Evolutionary conservation across 305 asterid species (phyloP), one percentile per base, ranked within the genome.

Genomic region (Ajuga reptans): DNA sequence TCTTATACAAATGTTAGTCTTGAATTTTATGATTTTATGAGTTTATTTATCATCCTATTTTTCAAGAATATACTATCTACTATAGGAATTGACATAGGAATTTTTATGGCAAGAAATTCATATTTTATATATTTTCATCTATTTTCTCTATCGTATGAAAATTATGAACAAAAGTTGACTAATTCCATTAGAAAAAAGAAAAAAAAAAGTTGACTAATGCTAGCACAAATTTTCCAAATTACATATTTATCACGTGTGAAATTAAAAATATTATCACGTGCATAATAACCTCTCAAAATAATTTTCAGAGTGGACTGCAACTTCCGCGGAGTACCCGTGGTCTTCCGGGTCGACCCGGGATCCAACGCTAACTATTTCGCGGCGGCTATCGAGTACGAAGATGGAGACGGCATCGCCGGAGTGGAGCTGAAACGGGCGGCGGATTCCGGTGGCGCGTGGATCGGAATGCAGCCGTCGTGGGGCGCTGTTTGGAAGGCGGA

Each of bases 401-500:
- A 87, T 0, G 95, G 95, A 1, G 78, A 69, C 0, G 97, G 97
- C 0, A 53, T 89, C 7, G 58, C 68, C 0, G 77, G 79, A 10
- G 91, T 87, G 6, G 87, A 83, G 58, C 76, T 89, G 33, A 79
- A 69, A 51, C 82, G 78, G 59, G 86, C 84, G 1, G 69, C 55
- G 55, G 87, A 76, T n/a, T 42, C 83, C 0, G 45, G 71, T 2
- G 84, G 82, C 6, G 50, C 66, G 46, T 87, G 97, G 97, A 57
- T 75, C 9, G 56, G 73, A 41, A 87, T 91, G 96, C 80, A 82
- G 42, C 84, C 41, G 39, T 86, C 86, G 9, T 87, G 89, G 89
- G 97, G 97, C 4, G 90, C 95, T 4, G 86, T 85, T 31, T 87
- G 87, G 89, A 89, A 81, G 80, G 42, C 76, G 37, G 71, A 87